These are phyloP conservation scores for Emergomyces pasteurianus DNA, from an alignment of 2,329 filamentous ascomycete genomes.

Conservation along the genomic window DNA sequence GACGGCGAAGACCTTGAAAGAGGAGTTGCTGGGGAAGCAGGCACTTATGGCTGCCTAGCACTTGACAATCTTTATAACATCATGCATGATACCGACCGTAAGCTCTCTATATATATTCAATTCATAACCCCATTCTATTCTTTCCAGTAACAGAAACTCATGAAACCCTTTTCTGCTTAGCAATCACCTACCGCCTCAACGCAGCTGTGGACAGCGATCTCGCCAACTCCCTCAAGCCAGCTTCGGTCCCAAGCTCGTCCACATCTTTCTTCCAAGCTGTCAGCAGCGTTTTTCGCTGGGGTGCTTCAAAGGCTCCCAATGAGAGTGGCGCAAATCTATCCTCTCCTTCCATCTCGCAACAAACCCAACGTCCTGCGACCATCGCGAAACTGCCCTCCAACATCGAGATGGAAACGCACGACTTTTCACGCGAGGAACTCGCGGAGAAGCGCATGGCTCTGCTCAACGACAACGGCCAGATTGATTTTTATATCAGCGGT, in stretches of 20 bases:
- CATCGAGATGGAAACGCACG: constrained; percentile 90
- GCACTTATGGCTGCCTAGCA: constrained; percentile 77
- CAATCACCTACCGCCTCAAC: constrained; percentile 87
- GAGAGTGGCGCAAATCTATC: constrained; percentile 47
- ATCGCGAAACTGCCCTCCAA: constrained; percentile 50
- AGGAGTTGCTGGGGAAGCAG: constrained; percentile 62
- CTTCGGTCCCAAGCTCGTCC: constrained; percentile 64
- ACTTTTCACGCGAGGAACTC: constrained; percentile 84
- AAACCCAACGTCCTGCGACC: constrained; percentile 36
- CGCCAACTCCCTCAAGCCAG: constrained; percentile 61
- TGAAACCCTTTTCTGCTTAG: constrained; percentile 13
- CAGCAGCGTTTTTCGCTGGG: constrained; percentile 49
- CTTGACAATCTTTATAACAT: constrained; percentile 97
- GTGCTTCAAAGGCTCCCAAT: constrained; percentile 39
- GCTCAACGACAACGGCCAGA: constrained; percentile 91
- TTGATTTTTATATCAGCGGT: constrained; percentile 78
- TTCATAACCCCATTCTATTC: constrained; percentile 19
- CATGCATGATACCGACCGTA: constrained; percentile 57
- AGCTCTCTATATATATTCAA: constrained; percentile 9
- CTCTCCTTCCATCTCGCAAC: constrained; percentile 38
- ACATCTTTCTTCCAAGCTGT: constrained; percentile 54
- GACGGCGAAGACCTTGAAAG: constrained; percentile 49
- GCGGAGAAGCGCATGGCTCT: constrained; percentile 79
- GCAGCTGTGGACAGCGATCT: constrained; percentile 76
- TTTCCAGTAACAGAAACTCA: constrained; percentile 38